Evolutionary conservation across 208 protist genomes (phyloP).

Genomic region (Crithidia brevicula): DNA sequence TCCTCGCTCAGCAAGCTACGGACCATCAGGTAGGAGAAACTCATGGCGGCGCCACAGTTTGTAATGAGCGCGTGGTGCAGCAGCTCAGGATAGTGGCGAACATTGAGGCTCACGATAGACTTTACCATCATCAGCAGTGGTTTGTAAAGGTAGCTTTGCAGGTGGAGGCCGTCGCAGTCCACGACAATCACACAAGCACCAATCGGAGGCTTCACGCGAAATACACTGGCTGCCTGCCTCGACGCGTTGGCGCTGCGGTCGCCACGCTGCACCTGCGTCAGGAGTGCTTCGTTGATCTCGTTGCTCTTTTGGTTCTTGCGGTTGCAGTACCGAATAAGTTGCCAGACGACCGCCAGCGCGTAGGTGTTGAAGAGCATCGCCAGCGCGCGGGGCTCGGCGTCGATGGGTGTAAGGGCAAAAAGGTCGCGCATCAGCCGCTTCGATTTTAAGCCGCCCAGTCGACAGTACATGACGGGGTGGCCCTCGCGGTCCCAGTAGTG

Average conservation of each 20-base stretch:
- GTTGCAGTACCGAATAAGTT: constrained; percentile 57
- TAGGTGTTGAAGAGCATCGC: constrained; percentile 62
- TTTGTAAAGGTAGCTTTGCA: constrained; percentile 38
- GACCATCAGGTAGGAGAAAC: constrained; percentile 36
- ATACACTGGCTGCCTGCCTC: background rate
- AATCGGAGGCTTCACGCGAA: constrained; percentile 26
- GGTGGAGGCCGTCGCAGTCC: constrained; percentile 44
- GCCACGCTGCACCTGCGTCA: background rate
- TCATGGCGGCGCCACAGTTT: constrained; percentile 49
- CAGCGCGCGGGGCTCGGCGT: constrained; percentile 46
- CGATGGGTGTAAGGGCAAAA: constrained; percentile 49
- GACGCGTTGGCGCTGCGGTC: background rate
- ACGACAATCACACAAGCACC: constrained; percentile 46
- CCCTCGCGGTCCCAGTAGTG: constrained; percentile 79
- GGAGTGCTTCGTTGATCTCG: constrained; percentile 23
- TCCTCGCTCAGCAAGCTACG: constrained; percentile 21
- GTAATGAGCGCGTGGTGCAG: constrained; percentile 64
- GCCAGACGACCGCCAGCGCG: constrained; percentile 48
- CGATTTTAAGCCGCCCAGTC: constrained; percentile 34
- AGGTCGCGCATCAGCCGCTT: constrained; percentile 47
- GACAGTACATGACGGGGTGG: constrained; percentile 67
- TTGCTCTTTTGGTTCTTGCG: constrained; percentile 29
- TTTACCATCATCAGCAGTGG: constrained; percentile 45
- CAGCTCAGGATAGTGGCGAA: constrained; percentile 57
- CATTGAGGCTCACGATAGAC: constrained; percentile 40